Percentiles rank a stretch among this genome's conserved stretches.
These are phyloP conservation scores for Symbiotaphrina buchneri DNA, from an alignment of 495 filamentous ascomycete genomes.

Conservation along the genomic window DNA sequence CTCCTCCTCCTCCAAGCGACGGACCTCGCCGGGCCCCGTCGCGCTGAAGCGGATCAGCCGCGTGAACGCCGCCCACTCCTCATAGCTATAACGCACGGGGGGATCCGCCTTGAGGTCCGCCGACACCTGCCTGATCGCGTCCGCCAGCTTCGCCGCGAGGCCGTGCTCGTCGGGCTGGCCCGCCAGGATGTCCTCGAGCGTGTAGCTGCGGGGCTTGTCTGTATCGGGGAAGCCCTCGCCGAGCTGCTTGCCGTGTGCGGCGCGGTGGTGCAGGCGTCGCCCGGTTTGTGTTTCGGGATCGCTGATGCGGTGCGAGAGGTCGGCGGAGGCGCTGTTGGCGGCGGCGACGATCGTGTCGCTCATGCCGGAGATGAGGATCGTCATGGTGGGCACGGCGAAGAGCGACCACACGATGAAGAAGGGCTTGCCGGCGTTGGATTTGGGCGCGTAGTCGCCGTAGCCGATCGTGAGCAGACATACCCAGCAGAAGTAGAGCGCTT, in stretches of 20 bases:
- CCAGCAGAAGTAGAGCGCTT: slow-evolving; percentile 21
- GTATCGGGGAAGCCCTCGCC: slow-evolving; percentile 21
- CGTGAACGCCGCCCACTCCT: slow-evolving; percentile 42
- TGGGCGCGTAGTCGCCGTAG: slow-evolving; percentile 18
- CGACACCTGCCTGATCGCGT: slow-evolving; percentile 26
- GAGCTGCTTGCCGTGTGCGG: slow-evolving; percentile 19
- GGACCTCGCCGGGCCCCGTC: slow-evolving; percentile 5
- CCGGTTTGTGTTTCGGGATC: slow-evolving; percentile 26
- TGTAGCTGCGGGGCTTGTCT: slow-evolving; percentile 11
- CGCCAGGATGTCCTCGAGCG: slow-evolving; percentile 22
- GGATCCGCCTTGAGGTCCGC: slow-evolving; percentile 19
- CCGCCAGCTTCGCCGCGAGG: slow-evolving; percentile 26
- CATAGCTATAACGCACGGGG: slow-evolving; percentile 30
- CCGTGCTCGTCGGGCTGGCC: slow-evolving; percentile 14
- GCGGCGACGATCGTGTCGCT: slow-evolving; percentile 33
- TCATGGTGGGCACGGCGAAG: slow-evolving; percentile 44
- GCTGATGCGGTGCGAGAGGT: slow-evolving; percentile 28
- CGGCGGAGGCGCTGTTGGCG: slow-evolving; percentile 28
- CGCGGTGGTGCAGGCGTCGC: slow-evolving; percentile 8
- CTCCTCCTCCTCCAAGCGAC: slow-evolving; percentile 27
- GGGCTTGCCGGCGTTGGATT: slow-evolving; percentile 16
- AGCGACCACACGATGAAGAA: slow-evolving; percentile 23
- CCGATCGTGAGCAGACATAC: slow-evolving; percentile 19
- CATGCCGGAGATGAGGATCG: slow-evolving; percentile 39
- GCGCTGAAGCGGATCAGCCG: slow-evolving; percentile 34